phyloP scores from a whole-genome alignment of 2,329 filamentous ascomycete genomes.

The Akanthomyces lecanii region DNA sequence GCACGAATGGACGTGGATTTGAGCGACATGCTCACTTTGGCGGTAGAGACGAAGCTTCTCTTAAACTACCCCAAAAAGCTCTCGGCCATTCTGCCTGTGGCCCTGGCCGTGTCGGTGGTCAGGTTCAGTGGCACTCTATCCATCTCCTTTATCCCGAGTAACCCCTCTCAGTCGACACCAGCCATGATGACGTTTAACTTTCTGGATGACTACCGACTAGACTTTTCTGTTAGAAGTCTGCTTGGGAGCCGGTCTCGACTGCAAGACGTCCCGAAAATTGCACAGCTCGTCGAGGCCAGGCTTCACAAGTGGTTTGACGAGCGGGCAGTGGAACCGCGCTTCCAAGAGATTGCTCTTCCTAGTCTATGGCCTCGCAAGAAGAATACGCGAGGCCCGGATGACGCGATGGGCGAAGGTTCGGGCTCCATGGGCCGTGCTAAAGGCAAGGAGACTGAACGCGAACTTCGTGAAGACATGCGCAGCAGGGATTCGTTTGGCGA shows the following conservation, averaged over 20 bases:
- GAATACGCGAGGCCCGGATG: conserved; percentile 72
- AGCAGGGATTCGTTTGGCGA: conserved; percentile 45
- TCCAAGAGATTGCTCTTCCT: conserved; percentile 80
- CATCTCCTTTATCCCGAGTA: conserved; percentile 84
- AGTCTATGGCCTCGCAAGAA: conserved; percentile 80
- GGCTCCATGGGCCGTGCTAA: conserved; percentile 49
- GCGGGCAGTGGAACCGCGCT: conserved; percentile 77
- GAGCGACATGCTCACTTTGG: conserved; percentile 91
- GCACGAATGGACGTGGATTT: conserved; percentile 96
- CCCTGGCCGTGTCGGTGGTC: conserved; percentile 84
- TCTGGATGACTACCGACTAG: conserved; percentile 78
- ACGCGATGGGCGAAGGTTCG: conserved; percentile 44
- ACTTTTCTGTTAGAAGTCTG: conserved; percentile 75
- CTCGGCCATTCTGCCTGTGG: conserved; percentile 86
- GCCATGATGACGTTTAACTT: conserved; percentile 96
- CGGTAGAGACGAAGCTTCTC: conserved; percentile 87
- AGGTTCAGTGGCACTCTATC: conserved; percentile 92
- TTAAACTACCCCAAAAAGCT: conserved; percentile 91
- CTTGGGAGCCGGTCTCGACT: conserved; percentile 74
- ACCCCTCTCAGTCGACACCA: conserved; percentile 62
- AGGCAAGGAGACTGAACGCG: conserved; percentile 49
- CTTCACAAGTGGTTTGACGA: conserved; percentile 87
- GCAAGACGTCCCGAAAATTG: conserved; percentile 85
- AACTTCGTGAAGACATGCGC: conserved; percentile 48
- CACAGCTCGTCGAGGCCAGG: conserved; percentile 73